Evolutionary conservation across 768 basidiomycete genomes (phyloP).

Genomic region (Harrya chromipes): DNA sequence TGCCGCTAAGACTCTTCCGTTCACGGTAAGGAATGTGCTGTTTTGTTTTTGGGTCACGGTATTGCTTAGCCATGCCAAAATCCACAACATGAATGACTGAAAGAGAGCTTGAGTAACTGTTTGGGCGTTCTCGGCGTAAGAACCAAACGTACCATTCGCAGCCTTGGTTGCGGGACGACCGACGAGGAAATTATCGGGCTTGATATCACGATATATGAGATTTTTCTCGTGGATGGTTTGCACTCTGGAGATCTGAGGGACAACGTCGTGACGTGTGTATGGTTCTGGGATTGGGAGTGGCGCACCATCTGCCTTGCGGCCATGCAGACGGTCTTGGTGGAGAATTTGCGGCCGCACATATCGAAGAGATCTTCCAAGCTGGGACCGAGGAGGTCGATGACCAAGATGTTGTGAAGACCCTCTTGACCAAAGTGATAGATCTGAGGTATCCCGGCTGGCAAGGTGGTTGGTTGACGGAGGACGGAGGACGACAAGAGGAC

Average conservation of each 20-base stretch:
- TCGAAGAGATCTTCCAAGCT: slow-evolving; percentile 98
- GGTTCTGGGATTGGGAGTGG: not conserved
- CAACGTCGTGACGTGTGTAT: slow-evolving; percentile 3
- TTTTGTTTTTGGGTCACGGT: slow-evolving; percentile 98
- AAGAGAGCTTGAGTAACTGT: not conserved
- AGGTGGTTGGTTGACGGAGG: slow-evolving; percentile 15
- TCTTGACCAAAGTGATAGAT: slow-evolving; percentile 99
- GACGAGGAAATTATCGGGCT: slow-evolving; percentile 98
- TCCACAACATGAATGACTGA: slow-evolving; percentile 91
- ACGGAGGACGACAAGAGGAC: slow-evolving; percentile 33
- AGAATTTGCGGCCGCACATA: slow-evolving; percentile 98
- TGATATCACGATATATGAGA: slow-evolving; percentile 99
- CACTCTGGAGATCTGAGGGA: slow-evolving; percentile 77
- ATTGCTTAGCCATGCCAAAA: slow-evolving; percentile 99
- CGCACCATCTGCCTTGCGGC: slow-evolving; percentile 94
- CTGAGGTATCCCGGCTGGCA: slow-evolving; percentile 90
- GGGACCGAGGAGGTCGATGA: slow-evolving; percentile 96
- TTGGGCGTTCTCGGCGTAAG: not conserved
- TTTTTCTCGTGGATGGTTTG: slow-evolving; percentile 99
- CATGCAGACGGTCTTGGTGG: slow-evolving; percentile 98
- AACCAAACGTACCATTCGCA: slow-evolving; percentile 57
- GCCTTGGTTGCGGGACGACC: slow-evolving; percentile 91
- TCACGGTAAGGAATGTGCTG: slow-evolving; percentile 99
- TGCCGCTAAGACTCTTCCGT: slow-evolving; percentile 94
- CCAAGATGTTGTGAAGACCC: slow-evolving; percentile 96